These are phyloP conservation scores for Sugiyamaella marilandica DNA, from an alignment of 805 yeast species.

Conservation along the genomic window DNA sequence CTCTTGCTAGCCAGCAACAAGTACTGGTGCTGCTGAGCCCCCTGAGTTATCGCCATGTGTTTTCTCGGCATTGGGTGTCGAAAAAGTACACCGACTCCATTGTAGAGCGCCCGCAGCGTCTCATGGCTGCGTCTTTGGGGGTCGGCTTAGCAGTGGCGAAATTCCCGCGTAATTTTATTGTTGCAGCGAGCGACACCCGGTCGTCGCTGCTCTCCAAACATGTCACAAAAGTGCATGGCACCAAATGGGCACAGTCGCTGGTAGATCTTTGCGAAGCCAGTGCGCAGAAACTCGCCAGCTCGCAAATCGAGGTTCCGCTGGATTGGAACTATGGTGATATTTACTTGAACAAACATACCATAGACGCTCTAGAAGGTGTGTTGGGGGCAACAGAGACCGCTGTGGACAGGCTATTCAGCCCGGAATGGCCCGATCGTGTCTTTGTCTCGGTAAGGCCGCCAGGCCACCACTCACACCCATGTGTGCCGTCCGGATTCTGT, in stretches of 20 bases:
- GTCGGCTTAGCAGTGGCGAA: conserved; percentile 68
- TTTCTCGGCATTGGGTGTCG: conserved; percentile 72
- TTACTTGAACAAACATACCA: conserved; percentile 59
- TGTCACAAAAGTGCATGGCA: conserved; percentile 67
- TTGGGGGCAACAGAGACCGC: conserved; percentile 72
- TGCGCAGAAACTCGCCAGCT: conserved; percentile 46
- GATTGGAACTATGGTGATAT: conserved; percentile 84
- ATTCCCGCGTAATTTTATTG: conserved; percentile 37
- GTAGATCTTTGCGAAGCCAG: conserved; percentile 55
- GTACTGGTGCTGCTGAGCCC: conserved; percentile 55
- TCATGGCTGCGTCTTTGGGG: conserved; percentile 73
- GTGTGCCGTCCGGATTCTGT: conserved; percentile 83
- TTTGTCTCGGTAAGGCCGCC: conserved; percentile 76
- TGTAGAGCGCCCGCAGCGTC: conserved; percentile 78
- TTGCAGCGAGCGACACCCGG: conserved; percentile 44
- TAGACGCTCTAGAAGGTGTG: conserved; percentile 70
- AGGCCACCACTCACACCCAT: conserved; percentile 82
- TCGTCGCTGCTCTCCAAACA: conserved; percentile 49
- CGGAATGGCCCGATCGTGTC: conserved; percentile 35
- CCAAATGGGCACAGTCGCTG: conserved; percentile 62
- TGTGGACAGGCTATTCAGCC: conserved; percentile 48
- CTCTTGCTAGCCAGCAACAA: not conserved
- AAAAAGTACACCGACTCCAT: conserved; percentile 61
- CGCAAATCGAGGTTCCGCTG: conserved; percentile 68
- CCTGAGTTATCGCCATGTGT: conserved; percentile 62